phyloP scores from a whole-genome alignment of 306 rosid genomes.

The Calophaca sinica region DNA sequence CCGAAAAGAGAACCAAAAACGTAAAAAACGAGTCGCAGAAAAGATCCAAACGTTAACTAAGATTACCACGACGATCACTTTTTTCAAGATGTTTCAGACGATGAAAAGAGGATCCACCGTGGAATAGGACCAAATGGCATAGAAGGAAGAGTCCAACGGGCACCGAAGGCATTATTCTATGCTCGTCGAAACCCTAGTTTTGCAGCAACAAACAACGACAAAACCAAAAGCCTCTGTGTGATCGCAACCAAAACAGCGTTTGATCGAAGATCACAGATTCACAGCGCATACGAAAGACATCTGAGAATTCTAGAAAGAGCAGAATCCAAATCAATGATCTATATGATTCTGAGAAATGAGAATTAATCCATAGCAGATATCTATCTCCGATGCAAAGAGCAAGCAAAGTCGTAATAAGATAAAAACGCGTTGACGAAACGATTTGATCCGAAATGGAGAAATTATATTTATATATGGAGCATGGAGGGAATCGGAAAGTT shows the following conservation, averaged over 20 bases:
- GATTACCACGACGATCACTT: slow-evolving; percentile 91
- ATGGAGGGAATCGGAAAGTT: slow-evolving; percentile 5
- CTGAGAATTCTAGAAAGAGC: background rate
- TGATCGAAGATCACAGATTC: slow-evolving; percentile 10
- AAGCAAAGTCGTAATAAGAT: background rate
- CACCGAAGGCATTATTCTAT: slow-evolving; percentile 72
- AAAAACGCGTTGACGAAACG: background rate
- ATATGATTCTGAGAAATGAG: background rate
- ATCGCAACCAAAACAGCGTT: slow-evolving; percentile 32
- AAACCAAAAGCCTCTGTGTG: slow-evolving; percentile 27
- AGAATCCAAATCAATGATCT: background rate
- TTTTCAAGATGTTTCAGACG: slow-evolving; percentile 80
- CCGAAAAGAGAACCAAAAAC: slow-evolving; percentile 22
- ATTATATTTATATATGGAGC: slow-evolving; percentile 1
- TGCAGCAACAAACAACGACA: background rate
- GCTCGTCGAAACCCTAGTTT: slow-evolving; percentile 72
- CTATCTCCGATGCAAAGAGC: background rate
- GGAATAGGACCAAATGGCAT: slow-evolving; percentile 55
- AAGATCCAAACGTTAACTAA: slow-evolving; percentile 68
- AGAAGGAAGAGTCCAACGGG: slow-evolving; percentile 51
- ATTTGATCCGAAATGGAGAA: background rate
- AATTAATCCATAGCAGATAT: background rate
- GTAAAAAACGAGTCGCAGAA: slow-evolving; percentile 13
- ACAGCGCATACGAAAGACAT: slow-evolving; percentile 15
- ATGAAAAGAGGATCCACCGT: slow-evolving; percentile 70